Evolutionary conservation across 2,329 filamentous ascomycete species (phyloP), one percentile per base, ranked within the genome.

Genomic region (Fusarium nisikadoi): DNA sequence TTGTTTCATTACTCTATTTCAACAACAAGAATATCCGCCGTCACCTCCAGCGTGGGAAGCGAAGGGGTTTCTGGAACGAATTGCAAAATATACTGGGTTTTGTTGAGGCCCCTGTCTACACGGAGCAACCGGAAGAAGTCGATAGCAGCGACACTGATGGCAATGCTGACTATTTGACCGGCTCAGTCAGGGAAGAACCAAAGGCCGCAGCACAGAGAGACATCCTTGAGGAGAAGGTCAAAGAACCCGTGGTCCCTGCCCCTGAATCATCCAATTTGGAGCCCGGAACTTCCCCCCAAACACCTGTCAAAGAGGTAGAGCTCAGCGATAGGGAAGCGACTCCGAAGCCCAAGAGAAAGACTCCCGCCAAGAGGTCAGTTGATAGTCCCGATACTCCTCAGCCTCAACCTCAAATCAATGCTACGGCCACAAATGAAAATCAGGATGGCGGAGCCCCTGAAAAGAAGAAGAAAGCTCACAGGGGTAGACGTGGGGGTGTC

Each of bases 401-500:
- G 29, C 12, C 46, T 36, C 41, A 41, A 31, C 36, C 33, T 59
- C 47, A 60, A 46, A 10, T 19, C 29, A 58, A 65, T 39, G 45
- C 20, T 42, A 36, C 54, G 23, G 29, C 61, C 14, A 16, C 33
- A 10, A 57, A 43, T 17, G 60, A 39, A 36, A 70, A 36, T 16
- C 74, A 72, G 42, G 62, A 62, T 41, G 58, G 60, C 2, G 54
- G 61, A 20, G 63, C 55, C 58, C 75, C 56, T 58, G 86, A 87
- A 20, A 91, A 90, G 76, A 91, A 92, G 80, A 92, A 90, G 78
- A 93, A 92, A 79, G 86, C 88, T 0, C 91, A 92, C 61, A 86
- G 92, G 61, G 93, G 93, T 8, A 87, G 89, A n/a, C 88, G 93
- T 52, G 93, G 92, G 27, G 92, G 93, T 5, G 87, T 88, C 23